phyloP scores from a whole-genome alignment of 2,329 filamentous ascomycete species.

The Aspergillus brunneoviolaceus region DNA sequence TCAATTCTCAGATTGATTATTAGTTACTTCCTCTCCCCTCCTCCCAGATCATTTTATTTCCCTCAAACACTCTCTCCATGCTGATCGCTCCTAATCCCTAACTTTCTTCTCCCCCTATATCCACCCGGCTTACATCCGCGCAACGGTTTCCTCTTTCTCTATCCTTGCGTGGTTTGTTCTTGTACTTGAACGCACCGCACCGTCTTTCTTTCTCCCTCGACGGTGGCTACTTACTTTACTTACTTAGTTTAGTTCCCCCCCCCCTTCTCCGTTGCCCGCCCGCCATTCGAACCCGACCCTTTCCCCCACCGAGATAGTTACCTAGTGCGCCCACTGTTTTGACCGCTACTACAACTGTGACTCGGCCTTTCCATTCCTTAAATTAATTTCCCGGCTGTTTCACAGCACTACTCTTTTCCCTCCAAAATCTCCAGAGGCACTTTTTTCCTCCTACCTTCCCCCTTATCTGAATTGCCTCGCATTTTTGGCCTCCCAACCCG shows the following conservation, averaged over 20 bases:
- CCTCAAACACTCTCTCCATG: constrained; percentile 6
- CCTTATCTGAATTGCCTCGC: constrained; percentile 12
- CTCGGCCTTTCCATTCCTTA: constrained; percentile 22
- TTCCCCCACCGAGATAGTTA: constrained; percentile 17
- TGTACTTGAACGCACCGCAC: too few relatives aligned
- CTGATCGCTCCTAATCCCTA: constrained; percentile 12
- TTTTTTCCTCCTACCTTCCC: constrained; percentile 12
- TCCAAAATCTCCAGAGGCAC: background rate
- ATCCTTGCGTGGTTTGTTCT: constrained; percentile 4
- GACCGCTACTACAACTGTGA: constrained; percentile 26
- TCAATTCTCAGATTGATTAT: constrained; percentile 1
- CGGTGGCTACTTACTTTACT: constrained; percentile 13
- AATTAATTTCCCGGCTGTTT: constrained; percentile 30
- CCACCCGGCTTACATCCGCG: background rate
- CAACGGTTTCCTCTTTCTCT: background rate
- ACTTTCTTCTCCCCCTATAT: constrained; percentile 11
- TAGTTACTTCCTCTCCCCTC: constrained; percentile 2
- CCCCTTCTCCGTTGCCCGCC: background rate
- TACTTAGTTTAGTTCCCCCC: constrained; percentile 5
- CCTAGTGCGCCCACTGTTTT: constrained; percentile 27
- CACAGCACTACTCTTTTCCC: constrained; percentile 15
- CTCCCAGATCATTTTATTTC: background rate
- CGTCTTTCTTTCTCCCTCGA: background rate
- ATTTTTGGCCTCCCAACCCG: constrained; percentile 7
- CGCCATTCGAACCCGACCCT: constrained; percentile 3